phyloP scores from a whole-genome alignment of 495 filamentous ascomycete genomes.

The Aspergillus baeticus region DNA sequence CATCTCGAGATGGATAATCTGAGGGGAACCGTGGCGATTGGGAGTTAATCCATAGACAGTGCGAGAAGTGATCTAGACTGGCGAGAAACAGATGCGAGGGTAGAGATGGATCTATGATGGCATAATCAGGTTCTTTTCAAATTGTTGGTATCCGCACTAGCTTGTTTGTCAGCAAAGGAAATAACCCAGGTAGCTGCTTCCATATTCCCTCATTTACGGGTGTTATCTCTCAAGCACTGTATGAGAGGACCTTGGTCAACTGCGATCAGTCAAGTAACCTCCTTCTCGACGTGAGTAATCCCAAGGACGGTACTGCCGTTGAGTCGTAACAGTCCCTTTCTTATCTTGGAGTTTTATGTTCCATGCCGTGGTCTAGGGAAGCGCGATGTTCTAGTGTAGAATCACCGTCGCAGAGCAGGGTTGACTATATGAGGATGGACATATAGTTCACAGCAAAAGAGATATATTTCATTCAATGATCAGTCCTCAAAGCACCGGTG shows the following conservation, averaged over 20 bases:
- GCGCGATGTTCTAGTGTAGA: too few species aligned
- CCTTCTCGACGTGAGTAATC: too few species aligned
- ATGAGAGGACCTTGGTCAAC: too few species aligned
- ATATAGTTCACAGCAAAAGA: not conserved
- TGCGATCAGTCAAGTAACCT: too few species aligned
- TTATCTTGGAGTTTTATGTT: too few species aligned
- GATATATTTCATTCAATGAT: slow-evolving; percentile 16
- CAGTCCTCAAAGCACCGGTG: slow-evolving; percentile 21
- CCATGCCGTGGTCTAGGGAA: too few species aligned
- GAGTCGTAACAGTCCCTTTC: too few species aligned
- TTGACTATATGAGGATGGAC: not conserved
- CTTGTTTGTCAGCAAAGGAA: slow-evolving; percentile 1
- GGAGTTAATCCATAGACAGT: slow-evolving; percentile 6
- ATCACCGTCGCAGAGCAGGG: not conserved
- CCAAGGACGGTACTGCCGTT: too few species aligned
- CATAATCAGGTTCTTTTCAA: not conserved
- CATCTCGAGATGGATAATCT: slow-evolving; percentile 5
- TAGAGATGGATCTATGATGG: not conserved
- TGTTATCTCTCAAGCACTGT: too few species aligned
- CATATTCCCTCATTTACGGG: too few species aligned
- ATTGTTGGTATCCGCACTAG: not conserved
- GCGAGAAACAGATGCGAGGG: not conserved
- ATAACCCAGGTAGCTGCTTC: not conserved
- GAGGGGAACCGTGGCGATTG: not conserved
- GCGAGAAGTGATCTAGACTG: slow-evolving; percentile 8